These are phyloP conservation scores for Blastobotrys aristatus DNA, from an alignment of 1,139 yeast genomes.

Conservation along the genomic window DNA sequence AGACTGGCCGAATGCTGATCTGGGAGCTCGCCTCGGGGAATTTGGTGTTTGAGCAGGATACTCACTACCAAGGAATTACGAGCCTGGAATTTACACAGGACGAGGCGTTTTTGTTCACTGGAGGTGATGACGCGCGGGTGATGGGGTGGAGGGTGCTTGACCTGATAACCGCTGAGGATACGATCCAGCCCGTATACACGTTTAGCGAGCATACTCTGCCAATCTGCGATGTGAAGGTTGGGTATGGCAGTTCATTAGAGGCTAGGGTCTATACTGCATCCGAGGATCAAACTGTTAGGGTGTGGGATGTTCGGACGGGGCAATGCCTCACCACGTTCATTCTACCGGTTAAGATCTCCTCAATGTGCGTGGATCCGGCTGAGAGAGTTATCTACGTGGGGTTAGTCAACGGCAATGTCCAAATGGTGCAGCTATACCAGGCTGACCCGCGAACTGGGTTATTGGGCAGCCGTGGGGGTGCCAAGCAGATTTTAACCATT, in stretches of 20 bases:
- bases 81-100: slow-evolving; percentile 55
- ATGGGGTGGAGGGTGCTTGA: slow-evolving; percentile 70
- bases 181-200: slow-evolving; percentile 42
- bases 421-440: slow-evolving; percentile 53
- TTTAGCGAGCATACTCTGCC: slow-evolving; percentile 75
- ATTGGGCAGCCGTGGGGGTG: slow-evolving; percentile 53
- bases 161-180: slow-evolving; percentile 41
- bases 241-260: slow-evolving; percentile 52
- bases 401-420: slow-evolving; percentile 54
- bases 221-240: slow-evolving; percentile 56
- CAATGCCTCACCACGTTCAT: slow-evolving; percentile 66
- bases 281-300: slow-evolving; percentile 67
- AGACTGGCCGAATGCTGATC: slow-evolving; percentile 70
- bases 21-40: slow-evolving; percentile 88
- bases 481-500: slow-evolving; percentile 39
- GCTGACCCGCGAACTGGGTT: slow-evolving; percentile 45
- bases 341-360: slow-evolving; percentile 51
- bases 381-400: slow-evolving; percentile 75
- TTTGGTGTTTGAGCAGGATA: slow-evolving; percentile 65
- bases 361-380: slow-evolving; percentile 73
- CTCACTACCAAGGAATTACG: slow-evolving; percentile 77
- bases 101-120: slow-evolving; percentile 65
- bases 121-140: slow-evolving; percentile 78
- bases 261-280: slow-evolving; percentile 68
- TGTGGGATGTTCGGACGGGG: slow-evolving; percentile 33